A percentile compares a stretch with the other conserved stretches of the same genome.
phyloP scores from a whole-genome alignment of 176 grass and related monocot genomes.

The Triticum dicoccoides region DNA sequence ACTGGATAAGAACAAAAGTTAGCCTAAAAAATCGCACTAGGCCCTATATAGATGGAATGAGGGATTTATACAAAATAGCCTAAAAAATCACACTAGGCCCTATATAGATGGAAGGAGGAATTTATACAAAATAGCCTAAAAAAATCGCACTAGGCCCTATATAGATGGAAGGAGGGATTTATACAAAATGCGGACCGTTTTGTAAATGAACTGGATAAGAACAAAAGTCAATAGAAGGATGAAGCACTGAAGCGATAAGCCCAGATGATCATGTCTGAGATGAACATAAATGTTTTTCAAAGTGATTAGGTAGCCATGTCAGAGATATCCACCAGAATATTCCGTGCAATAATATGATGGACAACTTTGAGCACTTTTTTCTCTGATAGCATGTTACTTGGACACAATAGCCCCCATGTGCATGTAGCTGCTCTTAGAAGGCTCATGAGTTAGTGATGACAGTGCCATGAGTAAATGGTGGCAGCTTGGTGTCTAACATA shows the following conservation, averaged over 20 bases:
- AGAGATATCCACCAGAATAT: slow-evolving; percentile 34
- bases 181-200: neutral
- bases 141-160: no score
- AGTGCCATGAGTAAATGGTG: neutral
- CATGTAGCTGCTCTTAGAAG: neutral
- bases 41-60: no score
- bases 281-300: neutral
- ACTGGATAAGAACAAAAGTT: no score
- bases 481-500: neutral
- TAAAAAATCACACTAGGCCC: no score
- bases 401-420: neutral
- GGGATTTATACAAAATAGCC: no score
- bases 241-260: neutral
- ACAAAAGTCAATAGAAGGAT: neutral
- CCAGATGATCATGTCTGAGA: neutral
- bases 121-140: no score
- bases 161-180: neutral
- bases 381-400: neutral
- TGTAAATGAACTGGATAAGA: neutral
- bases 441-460: neutral
- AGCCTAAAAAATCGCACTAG: no score
- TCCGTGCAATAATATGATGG: neutral
- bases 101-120: no score
- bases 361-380: neutral
- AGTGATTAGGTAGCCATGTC: neutral